Evolutionary conservation across 2,329 filamentous ascomycete genomes (phyloP).

Genomic region (Graphilbum fragrans): DNA sequence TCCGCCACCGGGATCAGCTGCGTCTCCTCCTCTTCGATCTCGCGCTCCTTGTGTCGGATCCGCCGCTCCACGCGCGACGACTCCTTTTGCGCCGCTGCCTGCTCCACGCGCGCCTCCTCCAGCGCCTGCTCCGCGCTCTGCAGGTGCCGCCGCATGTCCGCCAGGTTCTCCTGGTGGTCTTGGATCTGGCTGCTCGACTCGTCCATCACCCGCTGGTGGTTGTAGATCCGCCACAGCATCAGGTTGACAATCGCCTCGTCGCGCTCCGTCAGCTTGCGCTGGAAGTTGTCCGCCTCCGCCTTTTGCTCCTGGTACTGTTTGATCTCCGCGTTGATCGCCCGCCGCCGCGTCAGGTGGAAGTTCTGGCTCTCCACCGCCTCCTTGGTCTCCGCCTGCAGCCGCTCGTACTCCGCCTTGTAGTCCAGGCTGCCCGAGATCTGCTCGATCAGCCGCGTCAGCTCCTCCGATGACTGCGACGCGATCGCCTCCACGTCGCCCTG

Average conservation of each 20-base stretch:
- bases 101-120: slow-evolving; percentile 73
- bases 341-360: slow-evolving; percentile 75
- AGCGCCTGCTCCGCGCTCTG: slow-evolving; percentile 72
- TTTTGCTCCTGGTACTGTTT: slow-evolving; percentile 97
- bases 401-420: slow-evolving; percentile 88
- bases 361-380: slow-evolving; percentile 80
- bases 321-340: slow-evolving; percentile 94
- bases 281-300: slow-evolving; percentile 85
- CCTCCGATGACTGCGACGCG: slow-evolving; percentile 85
- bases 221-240: slow-evolving; percentile 92
- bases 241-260: slow-evolving; percentile 88
- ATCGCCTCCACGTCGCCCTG: slow-evolving; percentile 97
- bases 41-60: slow-evolving; percentile 77
- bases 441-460: slow-evolving; percentile 86
- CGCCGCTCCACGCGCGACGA: slow-evolving; percentile 69
- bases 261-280: slow-evolving; percentile 78
- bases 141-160: slow-evolving; percentile 80
- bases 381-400: slow-evolving; percentile 74
- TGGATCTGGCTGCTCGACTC: slow-evolving; percentile 83
- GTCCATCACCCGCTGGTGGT: slow-evolving; percentile 88
- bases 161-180: slow-evolving; percentile 87
- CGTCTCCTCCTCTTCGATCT: slow-evolving; percentile 77
- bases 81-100: slow-evolving; percentile 62
- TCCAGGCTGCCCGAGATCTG: slow-evolving; percentile 96
- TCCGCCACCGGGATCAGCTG: slow-evolving; percentile 81